These are phyloP conservation scores for Candida sp. DNA, from an alignment of 1,139 yeast species.

Conservation along the genomic window DNA sequence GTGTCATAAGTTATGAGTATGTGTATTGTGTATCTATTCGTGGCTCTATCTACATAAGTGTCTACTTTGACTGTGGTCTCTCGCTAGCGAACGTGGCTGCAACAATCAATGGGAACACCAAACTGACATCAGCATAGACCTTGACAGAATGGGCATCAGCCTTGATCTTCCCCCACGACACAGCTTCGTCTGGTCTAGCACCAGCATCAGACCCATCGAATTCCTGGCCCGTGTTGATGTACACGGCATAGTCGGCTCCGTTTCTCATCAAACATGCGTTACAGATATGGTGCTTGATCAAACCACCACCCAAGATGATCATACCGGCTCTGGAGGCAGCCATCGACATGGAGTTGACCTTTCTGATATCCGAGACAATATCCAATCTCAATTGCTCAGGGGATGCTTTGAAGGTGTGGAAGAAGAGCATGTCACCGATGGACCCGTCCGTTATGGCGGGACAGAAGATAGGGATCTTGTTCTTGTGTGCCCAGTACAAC, in stretches of 20 bases:
- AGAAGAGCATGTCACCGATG: slow-evolving; percentile 97
- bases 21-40: background rate
- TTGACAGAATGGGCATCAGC: slow-evolving; percentile 92
- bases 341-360: slow-evolving; percentile 92
- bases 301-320: slow-evolving; percentile 96
- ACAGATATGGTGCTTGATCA: slow-evolving; percentile 95
- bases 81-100: slow-evolving; percentile 92
- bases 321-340: slow-evolving; percentile 96
- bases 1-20: background rate
- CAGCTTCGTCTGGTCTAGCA: slow-evolving; percentile 99
- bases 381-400: slow-evolving; percentile 90
- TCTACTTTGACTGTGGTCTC: slow-evolving; percentile 23
- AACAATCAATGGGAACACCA: slow-evolving; percentile 94
- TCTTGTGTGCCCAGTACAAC: slow-evolving; percentile 97
- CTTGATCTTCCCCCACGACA: slow-evolving; percentile 98
- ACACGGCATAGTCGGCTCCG: slow-evolving; percentile 98
- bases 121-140: slow-evolving; percentile 95
- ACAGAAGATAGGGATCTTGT: slow-evolving; percentile 93
- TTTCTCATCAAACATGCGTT: slow-evolving; percentile 99
- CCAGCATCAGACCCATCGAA: slow-evolving; percentile 99
- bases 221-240: slow-evolving; percentile 97
- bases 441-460: slow-evolving; percentile 99
- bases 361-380: slow-evolving; percentile 91
- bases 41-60: background rate
- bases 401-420: slow-evolving; percentile 95